Evolutionary conservation across 2,329 filamentous ascomycete species (phyloP), one percentile per base, ranked within the genome.

Genomic region (Penicillium sp.): DNA sequence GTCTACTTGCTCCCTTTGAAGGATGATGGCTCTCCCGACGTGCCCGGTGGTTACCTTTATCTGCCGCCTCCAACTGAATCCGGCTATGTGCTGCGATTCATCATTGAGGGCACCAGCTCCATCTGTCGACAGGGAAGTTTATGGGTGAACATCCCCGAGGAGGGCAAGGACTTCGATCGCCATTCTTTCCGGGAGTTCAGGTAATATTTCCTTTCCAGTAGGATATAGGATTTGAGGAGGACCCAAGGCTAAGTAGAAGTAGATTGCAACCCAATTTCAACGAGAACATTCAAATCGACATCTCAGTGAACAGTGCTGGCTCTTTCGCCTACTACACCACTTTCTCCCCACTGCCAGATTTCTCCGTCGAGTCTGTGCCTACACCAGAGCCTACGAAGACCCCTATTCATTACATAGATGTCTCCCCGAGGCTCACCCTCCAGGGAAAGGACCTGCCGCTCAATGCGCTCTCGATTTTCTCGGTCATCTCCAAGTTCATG

Each of bases 401-500:
- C 0, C 81, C 84, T 15, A 80, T 84, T 52, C 93, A 93, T 79
- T 97, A 96, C 76, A 90, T 99, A 69, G 92, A 97, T 81, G 90
- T 99, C 36, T 88, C 89, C 16, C 94, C 95, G 0, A 82, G 82
- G 28, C 79, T 99, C 61, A 84, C 81, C 10, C 81, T 97, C 52
- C 86, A 90, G 49, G 85, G 86, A 50, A 79, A 84, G 43, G 82
- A 85, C 9, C 75, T 99, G 63, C 92, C 94, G 1, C 79, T 97
- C 63, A 86, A 94, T 61, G 90, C 93, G 1, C 79, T 99, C 45
- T 95, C 90, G 13, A 83, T 96, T 60, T 95, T 96, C 75, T 97
- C 94, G 10, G 82, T 93, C 51, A 89, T 99, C 58, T 96, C 93
- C 69, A 99, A 99, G 75, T 96, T 96, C 76, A 95, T 99, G 90